Percentiles rank a stretch among this genome's conserved stretches.
phyloP scores from a whole-genome alignment of 345 rosid species.

The Rhodamnia rubescens region DNA sequence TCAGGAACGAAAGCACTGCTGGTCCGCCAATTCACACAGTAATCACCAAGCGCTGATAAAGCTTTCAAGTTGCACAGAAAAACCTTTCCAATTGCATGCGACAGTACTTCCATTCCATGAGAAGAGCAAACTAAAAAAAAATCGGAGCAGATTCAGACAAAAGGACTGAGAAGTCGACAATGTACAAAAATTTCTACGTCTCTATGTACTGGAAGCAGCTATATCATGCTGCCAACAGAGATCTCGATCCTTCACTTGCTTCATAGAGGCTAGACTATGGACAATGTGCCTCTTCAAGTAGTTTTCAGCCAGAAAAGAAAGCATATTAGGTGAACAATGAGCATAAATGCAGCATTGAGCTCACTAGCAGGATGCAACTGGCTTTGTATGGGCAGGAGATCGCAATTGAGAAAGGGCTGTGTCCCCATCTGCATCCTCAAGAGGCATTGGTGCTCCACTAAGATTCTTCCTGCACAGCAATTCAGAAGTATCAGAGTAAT shows the following conservation, averaged over 20 bases:
- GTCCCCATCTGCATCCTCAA: slow-evolving; percentile 45
- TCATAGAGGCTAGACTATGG: not conserved
- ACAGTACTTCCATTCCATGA: not conserved
- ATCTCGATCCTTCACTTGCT: not conserved
- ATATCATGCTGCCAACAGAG: not conserved
- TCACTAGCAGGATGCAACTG: slow-evolving; percentile 41
- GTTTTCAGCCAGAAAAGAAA: not conserved
- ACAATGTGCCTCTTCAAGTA: not conserved
- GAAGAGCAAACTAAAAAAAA: not conserved
- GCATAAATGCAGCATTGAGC: not conserved
- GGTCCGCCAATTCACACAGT: not conserved
- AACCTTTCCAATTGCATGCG: not conserved
- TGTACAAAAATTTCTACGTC: not conserved
- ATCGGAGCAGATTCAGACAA: not conserved
- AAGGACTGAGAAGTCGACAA: not conserved
- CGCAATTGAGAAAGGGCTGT: slow-evolving; percentile 41
- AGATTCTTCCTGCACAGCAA: slow-evolving; percentile 34
- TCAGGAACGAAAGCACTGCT: not conserved
- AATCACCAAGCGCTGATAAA: not conserved
- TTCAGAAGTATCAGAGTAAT: not conserved
- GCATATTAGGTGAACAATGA: not conserved
- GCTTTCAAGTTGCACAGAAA: not conserved
- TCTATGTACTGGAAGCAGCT: not conserved
- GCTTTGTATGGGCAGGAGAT: slow-evolving; percentile 27
- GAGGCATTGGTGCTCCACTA: slow-evolving; percentile 12